Base-by-base conservation (phyloP, 2,329 filamentous ascomycete genomes). In the Alternaria arbusti region DNA sequence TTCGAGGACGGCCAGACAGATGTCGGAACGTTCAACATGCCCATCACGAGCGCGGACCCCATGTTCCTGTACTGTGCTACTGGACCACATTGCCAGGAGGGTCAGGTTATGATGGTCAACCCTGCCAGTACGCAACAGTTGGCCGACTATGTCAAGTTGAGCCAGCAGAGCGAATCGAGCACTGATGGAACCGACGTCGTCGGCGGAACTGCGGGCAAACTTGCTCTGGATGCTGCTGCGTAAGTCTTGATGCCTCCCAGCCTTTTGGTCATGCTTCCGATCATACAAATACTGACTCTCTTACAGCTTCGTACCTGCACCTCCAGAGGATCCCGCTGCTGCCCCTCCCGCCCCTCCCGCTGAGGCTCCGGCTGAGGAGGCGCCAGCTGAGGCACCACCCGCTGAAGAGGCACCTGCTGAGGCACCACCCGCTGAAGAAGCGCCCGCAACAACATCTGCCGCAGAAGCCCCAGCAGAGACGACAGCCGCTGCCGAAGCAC, bases 31-130 rank as follows among this genome's bases (percentile, higher is more conserved):
- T 78, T 78, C 67, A 77, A 73, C 47, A 71, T 77, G 70, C 70
- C 71, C 0, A 68, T 78, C 3, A 70, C 73, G 4, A 72, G 57
- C 30, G 70, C 74, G 0, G 72, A 75, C 3, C 68, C 74, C 3
- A 75, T 78, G 64, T 77, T 76, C 52, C 23, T 78, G 54, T 78
- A 74, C 59, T 77, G 75, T 50, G 73, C 73, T 1, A 77, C 75
- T 0, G 73, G 73, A 9, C 74, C 74, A 5, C 74, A 77, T 65
- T 77, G 74, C 23, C 74, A 77, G 52, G 43, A 65, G 6, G 74
- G 73, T 4, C 73, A 75, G 46, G 70, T 75, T 26, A 76, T 76
- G 73, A 61, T 75, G 9, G 59, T 76, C 10, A 75, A 75, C 43
- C 65, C 74, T 58, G 61, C 60, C 13, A 70, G 61, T 28, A 59